Conservation (phyloP, 2,329 filamentous ascomycete species). For the Aplosporella prunicola region DNA sequence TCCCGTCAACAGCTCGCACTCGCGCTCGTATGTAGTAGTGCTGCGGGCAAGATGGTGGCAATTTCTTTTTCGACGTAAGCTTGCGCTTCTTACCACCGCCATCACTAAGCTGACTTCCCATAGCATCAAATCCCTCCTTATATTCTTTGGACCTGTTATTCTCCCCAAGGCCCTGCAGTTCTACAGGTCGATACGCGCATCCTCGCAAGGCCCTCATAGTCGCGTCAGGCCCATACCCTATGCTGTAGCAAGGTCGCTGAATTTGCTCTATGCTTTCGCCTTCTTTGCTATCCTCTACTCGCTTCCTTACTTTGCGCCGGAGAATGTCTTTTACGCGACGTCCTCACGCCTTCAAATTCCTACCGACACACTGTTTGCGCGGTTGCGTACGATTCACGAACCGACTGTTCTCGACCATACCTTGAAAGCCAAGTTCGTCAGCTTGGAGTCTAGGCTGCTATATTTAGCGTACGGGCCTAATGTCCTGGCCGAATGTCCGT, state of each 20-base stretch:
- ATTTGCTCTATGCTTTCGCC: slow-evolving; percentile 49
- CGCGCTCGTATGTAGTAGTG: background rate
- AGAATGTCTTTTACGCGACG: slow-evolving; percentile 74
- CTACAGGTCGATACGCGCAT: slow-evolving; percentile 48
- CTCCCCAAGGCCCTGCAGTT: slow-evolving; percentile 56
- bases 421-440: slow-evolving; percentile 54
- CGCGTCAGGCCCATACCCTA: slow-evolving; percentile 48
- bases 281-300: slow-evolving; percentile 50
- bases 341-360: slow-evolving; percentile 75
- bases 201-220: slow-evolving; percentile 34
- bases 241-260: slow-evolving; percentile 47
- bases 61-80: slow-evolving; percentile 8
- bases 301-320: slow-evolving; percentile 57
- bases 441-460: slow-evolving; percentile 60
- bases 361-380: slow-evolving; percentile 74
- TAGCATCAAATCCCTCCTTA: slow-evolving; percentile 27
- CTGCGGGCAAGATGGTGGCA: background rate
- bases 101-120: background rate
- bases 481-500: slow-evolving; percentile 65
- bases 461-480: slow-evolving; percentile 77
- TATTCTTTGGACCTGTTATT: slow-evolving; percentile 59
- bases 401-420: slow-evolving; percentile 53
- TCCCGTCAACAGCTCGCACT: no score
- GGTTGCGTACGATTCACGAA: slow-evolving; percentile 49
- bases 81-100: no score